Evolutionary conservation across 139 green algal species (phyloP).

Genomic region (Cymbomonas tetramitiformis): DNA sequence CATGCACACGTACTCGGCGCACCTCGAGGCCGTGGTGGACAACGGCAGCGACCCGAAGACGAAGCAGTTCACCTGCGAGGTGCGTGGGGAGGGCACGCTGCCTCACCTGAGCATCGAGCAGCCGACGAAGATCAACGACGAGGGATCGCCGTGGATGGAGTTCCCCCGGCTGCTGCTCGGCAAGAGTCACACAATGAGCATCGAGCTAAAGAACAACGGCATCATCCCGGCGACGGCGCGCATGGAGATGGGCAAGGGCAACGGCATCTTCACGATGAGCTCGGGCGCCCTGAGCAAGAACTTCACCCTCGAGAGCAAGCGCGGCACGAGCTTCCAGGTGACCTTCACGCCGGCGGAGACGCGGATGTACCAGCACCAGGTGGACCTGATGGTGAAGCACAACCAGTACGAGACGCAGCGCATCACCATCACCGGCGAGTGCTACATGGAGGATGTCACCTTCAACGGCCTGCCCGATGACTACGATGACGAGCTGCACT

Average conservation of each 20-base stretch:
- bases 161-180: slow-evolving; percentile 47
- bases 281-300: slow-evolving; percentile 15
- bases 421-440: slow-evolving; percentile 36
- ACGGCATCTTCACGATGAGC: slow-evolving; percentile 35
- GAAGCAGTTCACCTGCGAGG: slow-evolving; percentile 43
- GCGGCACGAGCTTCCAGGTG: slow-evolving; percentile 25
- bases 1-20: slow-evolving; percentile 47
- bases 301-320: slow-evolving; percentile 35
- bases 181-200: slow-evolving; percentile 22
- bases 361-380: slow-evolving; percentile 19
- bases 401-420: slow-evolving; percentile 61
- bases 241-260: slow-evolving; percentile 33
- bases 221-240: slow-evolving; percentile 39
- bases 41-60: slow-evolving; percentile 43
- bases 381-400: slow-evolving; percentile 28
- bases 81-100: slow-evolving; percentile 55
- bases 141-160: background rate
- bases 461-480: slow-evolving; percentile 44
- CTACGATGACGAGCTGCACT: slow-evolving; percentile 37
- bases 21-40: slow-evolving; percentile 49
- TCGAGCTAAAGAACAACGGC: slow-evolving; percentile 56
- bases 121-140: slow-evolving; percentile 3
- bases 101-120: slow-evolving; percentile 44
- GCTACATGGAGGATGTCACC: slow-evolving; percentile 51
- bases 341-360: slow-evolving; percentile 32